Conservation (phyloP, 2,329 filamentous ascomycete species). For the Hypoxylon sp. region DNA sequence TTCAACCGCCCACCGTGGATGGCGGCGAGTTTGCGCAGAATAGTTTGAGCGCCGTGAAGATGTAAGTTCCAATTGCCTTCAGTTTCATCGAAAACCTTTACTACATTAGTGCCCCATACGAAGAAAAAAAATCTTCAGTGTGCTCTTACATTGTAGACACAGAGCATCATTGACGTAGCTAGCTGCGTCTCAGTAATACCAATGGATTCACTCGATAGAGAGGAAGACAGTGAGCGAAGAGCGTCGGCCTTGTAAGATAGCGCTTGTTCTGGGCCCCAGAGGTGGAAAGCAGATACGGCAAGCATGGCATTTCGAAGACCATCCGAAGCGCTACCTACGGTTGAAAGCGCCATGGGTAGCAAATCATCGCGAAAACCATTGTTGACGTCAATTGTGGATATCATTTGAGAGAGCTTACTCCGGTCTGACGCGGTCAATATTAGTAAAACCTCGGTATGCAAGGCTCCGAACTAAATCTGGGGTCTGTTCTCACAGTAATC, state of each 20-base stretch:
- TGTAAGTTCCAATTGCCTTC: constrained; percentile 64
- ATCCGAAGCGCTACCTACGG: constrained; percentile 54
- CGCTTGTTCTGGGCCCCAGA: constrained; percentile 58
- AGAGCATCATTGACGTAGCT: constrained; percentile 66
- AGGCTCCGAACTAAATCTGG: neutral
- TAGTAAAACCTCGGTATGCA: constrained; percentile 27
- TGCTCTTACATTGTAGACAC: constrained; percentile 62
- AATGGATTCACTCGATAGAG: constrained; percentile 54
- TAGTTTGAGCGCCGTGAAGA: constrained; percentile 60
- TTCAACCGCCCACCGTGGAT: constrained; percentile 51
- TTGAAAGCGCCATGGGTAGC: constrained; percentile 62
- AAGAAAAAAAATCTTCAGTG: neutral
- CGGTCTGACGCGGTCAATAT: constrained; percentile 54
- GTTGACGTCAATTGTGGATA: constrained; percentile 62
- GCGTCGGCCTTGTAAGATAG: constrained; percentile 61
- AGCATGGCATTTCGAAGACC: constrained; percentile 63
- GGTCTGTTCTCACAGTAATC: constrained; percentile 51
- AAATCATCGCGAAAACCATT: constrained; percentile 64
- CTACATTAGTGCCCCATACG: constrained; percentile 29
- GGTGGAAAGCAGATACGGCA: constrained; percentile 62
- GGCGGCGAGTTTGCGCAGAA: constrained; percentile 52
- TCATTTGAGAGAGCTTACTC: constrained; percentile 60
- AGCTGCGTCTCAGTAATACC: constrained; percentile 59
- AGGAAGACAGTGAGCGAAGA: constrained; percentile 58
- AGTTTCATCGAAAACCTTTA: constrained; percentile 64